These are phyloP conservation scores for Rhodomyrtus psidioides DNA, from an alignment of 441 rosid species.

Conservation along the genomic window DNA sequence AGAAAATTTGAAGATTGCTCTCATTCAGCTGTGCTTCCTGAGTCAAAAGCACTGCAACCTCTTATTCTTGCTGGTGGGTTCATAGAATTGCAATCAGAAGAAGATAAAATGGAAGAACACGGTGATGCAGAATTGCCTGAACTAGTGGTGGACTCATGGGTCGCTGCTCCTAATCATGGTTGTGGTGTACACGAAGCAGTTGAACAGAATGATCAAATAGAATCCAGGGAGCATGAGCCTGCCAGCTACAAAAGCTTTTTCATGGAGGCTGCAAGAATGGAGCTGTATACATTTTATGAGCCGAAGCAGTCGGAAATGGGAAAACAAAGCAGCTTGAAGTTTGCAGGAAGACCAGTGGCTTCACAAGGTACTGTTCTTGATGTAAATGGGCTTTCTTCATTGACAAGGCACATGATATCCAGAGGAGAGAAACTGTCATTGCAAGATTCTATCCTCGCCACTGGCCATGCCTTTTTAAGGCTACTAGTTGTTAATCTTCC, in stretches of 20 bases:
- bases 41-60: conserved; percentile 28
- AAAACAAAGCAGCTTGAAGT: conserved; percentile 22
- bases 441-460: conserved; percentile 21
- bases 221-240: conserved; percentile 12
- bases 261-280: conserved; percentile 43
- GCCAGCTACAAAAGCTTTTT: conserved; percentile 12
- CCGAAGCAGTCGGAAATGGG: conserved; percentile 24
- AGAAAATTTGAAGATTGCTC: conserved; percentile 15
- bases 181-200: conserved; percentile 14
- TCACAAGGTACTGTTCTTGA: conserved; percentile 25
- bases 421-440: conserved; percentile 24
- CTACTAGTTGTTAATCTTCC: background rate
- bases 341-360: conserved; percentile 24
- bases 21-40: conserved; percentile 8
- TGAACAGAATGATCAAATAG: conserved; percentile 6
- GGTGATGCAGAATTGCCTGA: conserved; percentile 15
- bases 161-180: conserved; percentile 20
- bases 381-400: conserved; percentile 29
- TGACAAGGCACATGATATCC: conserved; percentile 27
- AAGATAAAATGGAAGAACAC: conserved; percentile 10
- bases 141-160: conserved; percentile 5
- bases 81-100: conserved; percentile 18
- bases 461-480: conserved; percentile 31
- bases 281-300: conserved; percentile 52
- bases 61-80: conserved; percentile 16